Base-by-base conservation (phyloP, 345 rosid species). In the Diplotaxis tenuifolia region DNA sequence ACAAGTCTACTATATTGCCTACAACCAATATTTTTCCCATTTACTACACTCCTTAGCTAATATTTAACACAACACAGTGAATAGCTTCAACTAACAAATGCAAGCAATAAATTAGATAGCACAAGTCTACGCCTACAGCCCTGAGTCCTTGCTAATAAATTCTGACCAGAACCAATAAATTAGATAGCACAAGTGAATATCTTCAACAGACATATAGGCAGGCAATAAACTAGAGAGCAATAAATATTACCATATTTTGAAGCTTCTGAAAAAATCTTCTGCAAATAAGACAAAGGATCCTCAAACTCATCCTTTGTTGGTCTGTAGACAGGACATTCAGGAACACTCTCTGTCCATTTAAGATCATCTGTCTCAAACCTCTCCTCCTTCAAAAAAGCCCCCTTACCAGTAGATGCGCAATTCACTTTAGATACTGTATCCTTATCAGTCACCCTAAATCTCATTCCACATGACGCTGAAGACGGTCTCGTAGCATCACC, bases 251-350 rank as follows among this genome's bases (percentile, higher is more conserved):
- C 99, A 80, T 87, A 88, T 87, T 77, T 88, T 25, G 98, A 92
- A 80, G 99, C 99, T 75, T 90, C 93, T 19, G 96, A 95, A 61
- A 90, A 93, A 73, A 96, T 91, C 87, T 86, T 90, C 80, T 90
- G 93, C 78, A 96, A 79, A 75, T 86, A 96, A 70, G 85, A 84
- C 83, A 96, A 81, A 70, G 99, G 99, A 83, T 96, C 99, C 81
- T 85, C 93, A 82, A 96, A 93, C 83, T 96, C 97, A 58, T 88
- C 98, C 82, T 83, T 92, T 62, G 97, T 82, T n/a, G 99, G 99
- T 68, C 74, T 55, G 81, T 87, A 96, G 11, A 96, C 97, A 67
- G 99, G 99, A 77, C 99, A 96, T 65, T 92, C 98, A 12, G 89
- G 93, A 77, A 96, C 84, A 78, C 77, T 86, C 54, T 93, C 93